Evolutionary conservation across 2,329 filamentous ascomycete species (phyloP), one percentile per base, ranked within the genome.

Genomic region (Colletotrichum filicis): DNA sequence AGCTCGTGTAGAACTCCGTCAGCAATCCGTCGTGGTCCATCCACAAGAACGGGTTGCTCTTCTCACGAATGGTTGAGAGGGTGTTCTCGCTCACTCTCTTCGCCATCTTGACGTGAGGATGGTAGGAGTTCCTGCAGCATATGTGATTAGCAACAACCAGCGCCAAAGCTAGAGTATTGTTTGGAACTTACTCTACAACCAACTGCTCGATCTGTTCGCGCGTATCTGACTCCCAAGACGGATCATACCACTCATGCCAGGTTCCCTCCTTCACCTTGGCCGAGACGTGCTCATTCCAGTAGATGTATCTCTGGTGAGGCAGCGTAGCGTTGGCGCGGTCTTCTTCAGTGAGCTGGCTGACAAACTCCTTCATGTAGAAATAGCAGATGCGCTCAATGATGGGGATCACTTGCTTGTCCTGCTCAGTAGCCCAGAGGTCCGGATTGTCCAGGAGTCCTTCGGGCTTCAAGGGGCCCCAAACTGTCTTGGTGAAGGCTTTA

Each of bases 11-110:
- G n/a, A 70, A 70, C 55, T 70, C 68, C 16, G 37, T 30, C 5
- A 70, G 55, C 5, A 70, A 42, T 7, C 68, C 68, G 8, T 70
- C 61, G n/a, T 24, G 26, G 68, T 70, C 37, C 68, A 70, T 70
- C 55, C 61, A 66, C 7, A 46, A 28, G 19, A 70, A 70, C 14
- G 61, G 68, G 24, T 66, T 70, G 4, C n/a, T 66, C 4, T 59
- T 66, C 19, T 70, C 30, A 42, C 68, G 55, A 28, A 66, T 70
- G 6, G 62, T 66, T 3, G 61, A 53, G 9, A 70, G 30, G 6
- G 22, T 22, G 42, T 70, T 64, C 6, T 64, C 61, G 22, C 61
- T 55, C 5, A 64, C 61, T n/a, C 46, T 22, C 7, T 64, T 53
- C 2, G 42, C 28, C 16, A 64, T 26, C 1, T 24, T 24, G 22